Percentiles rank a stretch among this genome's conserved stretches.
Conservation (phyloP, 1,284 basidiomycete genomes). For the Fomes fomentarius region DNA sequence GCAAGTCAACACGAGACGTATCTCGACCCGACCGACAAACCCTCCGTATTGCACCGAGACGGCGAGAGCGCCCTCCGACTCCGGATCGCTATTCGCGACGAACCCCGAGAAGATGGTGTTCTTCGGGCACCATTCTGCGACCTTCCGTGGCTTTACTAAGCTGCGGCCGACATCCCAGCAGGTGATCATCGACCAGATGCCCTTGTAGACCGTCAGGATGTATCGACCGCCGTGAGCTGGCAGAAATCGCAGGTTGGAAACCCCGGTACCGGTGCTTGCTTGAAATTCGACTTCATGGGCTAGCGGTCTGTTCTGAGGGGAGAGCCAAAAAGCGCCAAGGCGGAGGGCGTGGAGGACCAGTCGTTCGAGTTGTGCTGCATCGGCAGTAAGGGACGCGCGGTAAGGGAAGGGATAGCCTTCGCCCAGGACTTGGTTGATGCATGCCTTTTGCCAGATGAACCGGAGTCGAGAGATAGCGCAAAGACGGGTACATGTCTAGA, state of each 20-base stretch:
- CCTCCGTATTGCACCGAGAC: constrained; percentile 41
- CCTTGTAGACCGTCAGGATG: constrained; percentile 56
- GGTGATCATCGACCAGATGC: constrained; percentile 58
- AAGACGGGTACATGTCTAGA: constrained; percentile 54
- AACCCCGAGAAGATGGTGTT: constrained; percentile 54
- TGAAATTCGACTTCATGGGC: constrained; percentile 25
- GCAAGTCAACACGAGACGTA: background rate
- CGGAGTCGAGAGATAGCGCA: constrained; percentile 44
- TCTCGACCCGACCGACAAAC: constrained; percentile 13
- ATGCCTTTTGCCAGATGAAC: constrained; percentile 59
- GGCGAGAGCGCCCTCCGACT: constrained; percentile 50
- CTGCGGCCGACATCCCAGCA: constrained; percentile 48
- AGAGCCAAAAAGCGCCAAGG: constrained; percentile 52
- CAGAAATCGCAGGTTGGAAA: constrained; percentile 57
- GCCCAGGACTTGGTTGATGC: constrained; percentile 43
- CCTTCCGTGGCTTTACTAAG: constrained; percentile 25
- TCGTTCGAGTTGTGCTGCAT: constrained; percentile 44
- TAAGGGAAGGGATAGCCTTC: constrained; percentile 52
- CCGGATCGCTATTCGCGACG: constrained; percentile 48
- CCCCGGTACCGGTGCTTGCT: constrained; percentile 41
- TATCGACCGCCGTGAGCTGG: constrained; percentile 44
- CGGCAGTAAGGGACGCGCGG: constrained; percentile 30
- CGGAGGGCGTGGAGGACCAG: constrained; percentile 45
- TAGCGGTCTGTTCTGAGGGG: constrained; percentile 26
- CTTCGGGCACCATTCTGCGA: constrained; percentile 54